These are phyloP conservation scores for Chlamydomonas reinhardtii DNA, from an alignment of 163 green algal species.

Conservation along the genomic window DNA sequence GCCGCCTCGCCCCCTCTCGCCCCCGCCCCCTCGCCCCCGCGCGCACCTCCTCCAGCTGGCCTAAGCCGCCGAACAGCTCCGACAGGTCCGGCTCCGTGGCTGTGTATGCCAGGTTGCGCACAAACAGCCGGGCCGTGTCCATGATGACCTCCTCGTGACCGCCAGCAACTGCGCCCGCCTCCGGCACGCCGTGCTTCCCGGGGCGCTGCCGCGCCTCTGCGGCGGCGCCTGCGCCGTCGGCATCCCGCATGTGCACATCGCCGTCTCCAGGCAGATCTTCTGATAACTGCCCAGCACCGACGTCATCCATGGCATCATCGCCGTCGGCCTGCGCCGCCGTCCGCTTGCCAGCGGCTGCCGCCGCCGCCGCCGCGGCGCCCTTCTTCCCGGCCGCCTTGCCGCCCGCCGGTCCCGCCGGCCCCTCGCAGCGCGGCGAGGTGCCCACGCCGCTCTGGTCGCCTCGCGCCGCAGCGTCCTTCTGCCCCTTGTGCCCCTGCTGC, in stretches of 20 bases:
- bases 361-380: neutral
- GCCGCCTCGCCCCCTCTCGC: too few species aligned
- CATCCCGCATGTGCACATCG: neutral
- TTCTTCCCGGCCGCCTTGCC: neutral
- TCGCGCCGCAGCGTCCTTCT: conserved; percentile 11
- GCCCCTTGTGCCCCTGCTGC: conserved; percentile 29
- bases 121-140: conserved; percentile 92
- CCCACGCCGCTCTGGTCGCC: conserved; percentile 59
- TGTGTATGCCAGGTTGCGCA: conserved; percentile 96
- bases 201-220: neutral
- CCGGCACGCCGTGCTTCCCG: too few species aligned
- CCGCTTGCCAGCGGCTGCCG: neutral
- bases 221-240: neutral
- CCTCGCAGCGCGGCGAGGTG: conserved; percentile 33
- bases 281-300: neutral
- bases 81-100: conserved; percentile 90
- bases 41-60: conserved; percentile 89
- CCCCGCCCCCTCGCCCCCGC: neutral
- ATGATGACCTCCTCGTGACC: conserved; percentile 61
- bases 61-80: conserved; percentile 80
- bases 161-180: neutral
- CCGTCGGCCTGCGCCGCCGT: neutral
- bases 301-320: neutral
- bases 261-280: neutral
- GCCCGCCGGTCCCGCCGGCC: neutral